phyloP scores from a whole-genome alignment of 768 basidiomycete genomes.

The Termitomyces sp. region DNA sequence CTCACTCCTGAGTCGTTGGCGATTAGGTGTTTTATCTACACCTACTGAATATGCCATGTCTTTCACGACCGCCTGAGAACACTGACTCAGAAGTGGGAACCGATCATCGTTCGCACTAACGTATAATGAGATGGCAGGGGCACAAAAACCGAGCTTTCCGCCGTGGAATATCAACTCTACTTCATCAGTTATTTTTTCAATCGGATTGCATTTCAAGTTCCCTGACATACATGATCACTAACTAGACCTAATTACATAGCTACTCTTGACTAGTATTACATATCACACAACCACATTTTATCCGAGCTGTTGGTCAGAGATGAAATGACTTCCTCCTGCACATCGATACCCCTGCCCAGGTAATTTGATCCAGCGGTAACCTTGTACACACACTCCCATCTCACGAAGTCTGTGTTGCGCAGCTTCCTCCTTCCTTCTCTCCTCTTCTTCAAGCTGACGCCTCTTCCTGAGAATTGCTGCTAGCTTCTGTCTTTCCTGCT shows the following conservation, averaged over 20 bases:
- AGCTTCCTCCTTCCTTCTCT: conserved; percentile 31
- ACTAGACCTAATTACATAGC: not conserved
- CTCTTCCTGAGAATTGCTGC: not conserved
- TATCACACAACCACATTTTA: not conserved
- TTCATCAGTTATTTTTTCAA: not conserved
- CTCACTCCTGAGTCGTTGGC: not conserved
- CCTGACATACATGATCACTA: no score
- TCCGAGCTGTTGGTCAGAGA: conserved; percentile 13
- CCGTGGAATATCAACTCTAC: not conserved
- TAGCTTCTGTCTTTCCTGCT: not conserved
- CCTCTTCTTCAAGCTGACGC: conserved; percentile 16
- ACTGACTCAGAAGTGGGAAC: not conserved
- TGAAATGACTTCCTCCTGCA: conserved; percentile 20
- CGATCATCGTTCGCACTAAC: not conserved
- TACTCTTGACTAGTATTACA: not conserved
- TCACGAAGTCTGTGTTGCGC: conserved; percentile 34
- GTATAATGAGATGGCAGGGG: not conserved
- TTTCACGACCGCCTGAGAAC: not conserved
- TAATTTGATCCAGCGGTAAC: conserved; percentile 16
- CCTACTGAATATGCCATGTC: not conserved
- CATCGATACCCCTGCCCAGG: conserved; percentile 17
- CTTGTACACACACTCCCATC: conserved; percentile 42
- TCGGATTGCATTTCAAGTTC: no score
- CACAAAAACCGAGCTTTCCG: not conserved
- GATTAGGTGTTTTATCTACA: not conserved